These are phyloP conservation scores for Closterium sp. DNA, from an alignment of 139 green algal genomes.

Conservation along the genomic window DNA sequence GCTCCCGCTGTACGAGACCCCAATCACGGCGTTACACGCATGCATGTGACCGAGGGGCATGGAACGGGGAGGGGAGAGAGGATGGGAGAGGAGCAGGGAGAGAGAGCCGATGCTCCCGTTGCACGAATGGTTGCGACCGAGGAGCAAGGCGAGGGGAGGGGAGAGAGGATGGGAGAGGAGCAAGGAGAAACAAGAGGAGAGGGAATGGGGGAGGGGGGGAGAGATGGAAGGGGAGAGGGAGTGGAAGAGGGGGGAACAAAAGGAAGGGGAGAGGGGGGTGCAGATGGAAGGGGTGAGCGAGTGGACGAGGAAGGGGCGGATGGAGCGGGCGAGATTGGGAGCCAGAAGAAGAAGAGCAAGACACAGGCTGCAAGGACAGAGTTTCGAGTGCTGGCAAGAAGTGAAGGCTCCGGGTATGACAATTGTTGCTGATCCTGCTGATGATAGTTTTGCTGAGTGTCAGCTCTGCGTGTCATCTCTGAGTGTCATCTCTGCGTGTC, in stretches of 20 bases:
- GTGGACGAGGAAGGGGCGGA: too few species aligned
- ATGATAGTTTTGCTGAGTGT: too few species aligned
- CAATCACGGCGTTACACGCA: conserved; percentile 9
- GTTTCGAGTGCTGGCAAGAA: neutral
- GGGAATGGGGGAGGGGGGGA: neutral
- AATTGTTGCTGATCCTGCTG: too few species aligned
- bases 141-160: neutral
- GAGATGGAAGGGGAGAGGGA: neutral
- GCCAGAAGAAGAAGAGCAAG: neutral
- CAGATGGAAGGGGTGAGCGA: too few species aligned
- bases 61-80: too few species aligned
- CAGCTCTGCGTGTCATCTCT: too few species aligned
- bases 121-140: too few species aligned
- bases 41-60: neutral
- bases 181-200: neutral
- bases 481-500: too few species aligned
- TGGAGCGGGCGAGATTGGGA: neutral
- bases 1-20: neutral
- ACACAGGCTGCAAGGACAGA: neutral
- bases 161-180: neutral
- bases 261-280: too few species aligned
- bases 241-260: too few species aligned
- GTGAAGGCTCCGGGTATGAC: neutral
- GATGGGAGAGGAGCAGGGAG: neutral
- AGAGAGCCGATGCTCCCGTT: neutral